These are phyloP conservation scores for Microdochium trichocladiopsis DNA, from an alignment of 2,329 filamentous ascomycete species.

Conservation along the genomic window DNA sequence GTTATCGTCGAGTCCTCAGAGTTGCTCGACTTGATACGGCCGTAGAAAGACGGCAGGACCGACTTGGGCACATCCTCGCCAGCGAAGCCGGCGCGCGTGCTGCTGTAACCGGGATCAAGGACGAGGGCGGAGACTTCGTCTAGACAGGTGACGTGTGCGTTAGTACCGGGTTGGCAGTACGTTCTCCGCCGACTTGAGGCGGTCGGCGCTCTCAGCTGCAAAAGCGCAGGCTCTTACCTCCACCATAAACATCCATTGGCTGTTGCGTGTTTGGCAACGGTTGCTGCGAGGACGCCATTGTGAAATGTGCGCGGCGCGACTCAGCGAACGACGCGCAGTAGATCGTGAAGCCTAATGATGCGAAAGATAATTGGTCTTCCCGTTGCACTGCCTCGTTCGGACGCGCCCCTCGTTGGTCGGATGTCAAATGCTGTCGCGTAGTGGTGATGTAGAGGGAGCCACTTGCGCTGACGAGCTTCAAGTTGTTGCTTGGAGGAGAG, in stretches of 20 bases:
- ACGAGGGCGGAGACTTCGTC: slow-evolving; percentile 97
- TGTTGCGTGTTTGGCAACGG: slow-evolving; percentile 18
- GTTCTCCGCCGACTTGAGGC: too few relatives aligned
- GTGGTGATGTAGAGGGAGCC: neutral
- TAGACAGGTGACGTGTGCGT: slow-evolving; percentile 27
- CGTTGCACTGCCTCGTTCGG: neutral
- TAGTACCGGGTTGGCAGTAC: too few relatives aligned
- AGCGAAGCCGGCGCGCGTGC: slow-evolving; percentile 89
- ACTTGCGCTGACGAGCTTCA: neutral
- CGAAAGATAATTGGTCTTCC: neutral
- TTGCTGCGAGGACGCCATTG: slow-evolving; percentile 7
- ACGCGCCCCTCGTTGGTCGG: neutral
- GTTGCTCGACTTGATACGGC: slow-evolving; percentile 43
- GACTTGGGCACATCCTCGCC: slow-evolving; percentile 97
- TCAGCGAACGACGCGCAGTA: neutral
- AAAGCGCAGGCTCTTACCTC: slow-evolving; percentile 13
- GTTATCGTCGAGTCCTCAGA: slow-evolving; percentile 28
- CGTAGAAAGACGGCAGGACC: slow-evolving; percentile 86
- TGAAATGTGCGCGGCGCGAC: neutral
- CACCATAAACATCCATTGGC: slow-evolving; percentile 22
- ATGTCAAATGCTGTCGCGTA: neutral
- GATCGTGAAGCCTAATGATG: neutral
- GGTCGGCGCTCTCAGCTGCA: too few relatives aligned
- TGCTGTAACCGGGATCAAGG: slow-evolving; percentile 88
- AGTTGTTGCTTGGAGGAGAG: too few relatives aligned